Base-by-base conservation (phyloP, 2,329 filamentous ascomycete species). In the Aspergillus novoparasiticus region DNA sequence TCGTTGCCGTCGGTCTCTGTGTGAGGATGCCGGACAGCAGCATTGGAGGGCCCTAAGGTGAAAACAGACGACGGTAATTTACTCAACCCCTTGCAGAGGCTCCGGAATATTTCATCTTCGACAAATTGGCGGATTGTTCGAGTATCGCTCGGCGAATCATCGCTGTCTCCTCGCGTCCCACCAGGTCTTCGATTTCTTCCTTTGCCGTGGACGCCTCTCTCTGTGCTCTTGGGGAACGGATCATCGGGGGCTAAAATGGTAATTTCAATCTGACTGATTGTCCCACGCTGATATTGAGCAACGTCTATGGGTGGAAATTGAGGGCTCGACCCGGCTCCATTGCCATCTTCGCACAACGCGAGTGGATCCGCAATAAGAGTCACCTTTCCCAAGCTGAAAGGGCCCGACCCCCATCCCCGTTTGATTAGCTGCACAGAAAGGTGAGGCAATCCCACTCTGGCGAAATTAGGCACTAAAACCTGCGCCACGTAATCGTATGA, bases 401-500 rank as follows among this genome's bases (percentile, higher is more conserved):
- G 65, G 5, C 84, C 85, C 1, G 78, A 76, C 14, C 78, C 79
- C 86, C 86, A 88, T n/a, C 86, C 85, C 21, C 86, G 78, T 58
- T 78, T 77, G 12, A 80, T 74, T 28, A 87, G 70, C 1, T 71
- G 69, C 3, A 80, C 70, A 0, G 73, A 70, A 48, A 87, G 78
- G 4, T 63, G 67, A 2, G 84, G 83, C 16, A 87, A 75, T 6
- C 85, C 85, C 39, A 88, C 78, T 34, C 71, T 75, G 2, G 75
- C 64, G 26, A 88, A 80, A 61, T 83, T 84, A 0, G 86, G 86
- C 2, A 84, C 69, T 6, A 89, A 78, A 4, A 88, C 85, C 68
- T 87, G 82, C 2, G 75, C 64, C 11, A 86, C 75, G 67, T 88
- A 88, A 56, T 89, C 86, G 69, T 80, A 81, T 3, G 83, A 85